Evolutionary conservation across 2,329 filamentous ascomycete species (phyloP), one percentile per base, ranked within the genome.

Genomic region (Colletotrichum spinosum): DNA sequence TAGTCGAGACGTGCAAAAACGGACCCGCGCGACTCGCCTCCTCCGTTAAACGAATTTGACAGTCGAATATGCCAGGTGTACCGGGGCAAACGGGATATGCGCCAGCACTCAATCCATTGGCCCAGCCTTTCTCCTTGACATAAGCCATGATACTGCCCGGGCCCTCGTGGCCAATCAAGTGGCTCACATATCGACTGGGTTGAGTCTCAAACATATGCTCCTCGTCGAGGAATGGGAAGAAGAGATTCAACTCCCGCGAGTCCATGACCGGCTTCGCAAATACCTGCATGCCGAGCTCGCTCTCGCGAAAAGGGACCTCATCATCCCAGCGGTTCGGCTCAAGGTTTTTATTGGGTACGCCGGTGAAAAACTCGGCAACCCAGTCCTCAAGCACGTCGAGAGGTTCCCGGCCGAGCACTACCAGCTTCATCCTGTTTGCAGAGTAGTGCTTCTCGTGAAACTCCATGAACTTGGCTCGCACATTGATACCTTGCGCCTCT

Each of bases 191-290:
- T 67, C 91, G 88, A 69, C 91, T 92, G 1, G 94, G 94, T 69
- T 96, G 92, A 8, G 90, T 89, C 73, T 94, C 91, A 75, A 88
- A 95, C 65, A 94, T 81, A 0, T 87, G 77, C 69, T 97, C 92
- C 75, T 97, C 93, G 69, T 97, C 93, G 15, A 93, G 86, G 75
- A 93, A 97, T 1, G 92, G 90, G 75, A 97, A 97, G 67, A 87
- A 89, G 50, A 97, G 85, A 66, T 92, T 92, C 67, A 97, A 79
- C 56, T 91, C 90, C 60, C 93, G 86, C 15, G 89, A 90, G 69
- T 97, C 93, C 89, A 97, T 94, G 48, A 97, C 94, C 0, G 94
- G 94, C 79, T 96, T 97, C 34, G 92, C 92, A 74, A 95, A 97
- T 56, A 92, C 88, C 76, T 95, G 91, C 41, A 88, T 91, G 4